Percentiles rank a stretch among this genome's conserved stretches.
These are phyloP conservation scores for Tremellales sp. DNA, from an alignment of 1,284 basidiomycete genomes.

Conservation along the genomic window DNA sequence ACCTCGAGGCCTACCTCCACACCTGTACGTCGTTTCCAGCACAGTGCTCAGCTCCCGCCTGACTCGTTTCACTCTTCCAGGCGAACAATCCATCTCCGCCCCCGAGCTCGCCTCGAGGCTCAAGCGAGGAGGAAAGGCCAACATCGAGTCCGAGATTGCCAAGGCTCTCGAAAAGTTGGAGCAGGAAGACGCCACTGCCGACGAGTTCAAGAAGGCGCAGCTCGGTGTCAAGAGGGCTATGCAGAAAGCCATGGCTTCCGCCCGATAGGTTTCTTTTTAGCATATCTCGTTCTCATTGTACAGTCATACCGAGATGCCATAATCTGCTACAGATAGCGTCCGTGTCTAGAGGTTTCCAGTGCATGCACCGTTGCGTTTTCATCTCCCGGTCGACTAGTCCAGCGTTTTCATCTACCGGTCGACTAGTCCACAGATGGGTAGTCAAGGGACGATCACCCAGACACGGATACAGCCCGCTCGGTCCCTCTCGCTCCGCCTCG, in stretches of 20 bases:
- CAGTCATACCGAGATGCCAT: neutral
- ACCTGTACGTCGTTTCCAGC: conserved; percentile 59
- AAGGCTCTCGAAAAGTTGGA: conserved; percentile 94
- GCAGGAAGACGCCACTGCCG: conserved; percentile 84
- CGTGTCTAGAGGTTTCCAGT: too few species aligned
- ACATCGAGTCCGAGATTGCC: conserved; percentile 92
- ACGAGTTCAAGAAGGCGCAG: conserved; percentile 91
- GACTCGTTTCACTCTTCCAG: neutral
- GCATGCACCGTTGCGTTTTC: too few species aligned
- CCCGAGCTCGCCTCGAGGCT: conserved; percentile 96
- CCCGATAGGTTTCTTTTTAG: conserved; percentile 24
- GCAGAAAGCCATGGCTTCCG: conserved; percentile 73
- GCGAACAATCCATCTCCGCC: conserved; percentile 47
- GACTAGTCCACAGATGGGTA: too few species aligned
- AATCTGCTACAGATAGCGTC: too few species aligned
- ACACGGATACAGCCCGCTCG: too few species aligned
- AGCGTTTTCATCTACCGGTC: too few species aligned
- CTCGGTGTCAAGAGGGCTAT: conserved; percentile 88
- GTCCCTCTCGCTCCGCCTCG: too few species aligned
- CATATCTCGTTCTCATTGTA: neutral
- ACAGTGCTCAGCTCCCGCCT: conserved; percentile 42
- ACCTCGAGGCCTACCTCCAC: conserved; percentile 92
- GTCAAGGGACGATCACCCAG: too few species aligned
- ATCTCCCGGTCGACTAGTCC: too few species aligned
- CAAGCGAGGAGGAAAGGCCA: conserved; percentile 87